Evolutionary conservation across 2,329 filamentous ascomycete genomes (phyloP).

Genomic region (Microcyclosporella mali): DNA sequence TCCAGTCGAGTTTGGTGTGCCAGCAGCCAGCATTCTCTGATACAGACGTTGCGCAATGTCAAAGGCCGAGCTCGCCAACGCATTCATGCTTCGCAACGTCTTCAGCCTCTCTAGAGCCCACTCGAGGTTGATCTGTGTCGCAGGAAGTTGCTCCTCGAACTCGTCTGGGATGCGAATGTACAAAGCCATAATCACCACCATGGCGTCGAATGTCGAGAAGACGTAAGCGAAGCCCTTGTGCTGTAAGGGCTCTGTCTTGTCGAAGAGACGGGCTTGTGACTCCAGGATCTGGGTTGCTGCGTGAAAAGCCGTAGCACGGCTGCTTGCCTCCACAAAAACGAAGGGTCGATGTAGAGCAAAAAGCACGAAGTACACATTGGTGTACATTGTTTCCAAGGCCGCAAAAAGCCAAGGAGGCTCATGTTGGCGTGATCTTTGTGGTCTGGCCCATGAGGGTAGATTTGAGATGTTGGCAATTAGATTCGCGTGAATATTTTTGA

Average conservation of each 20-base stretch:
- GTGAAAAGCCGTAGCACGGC: background rate
- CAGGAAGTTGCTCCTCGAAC: background rate
- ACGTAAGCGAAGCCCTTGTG: background rate
- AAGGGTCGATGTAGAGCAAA: conserved; percentile 1
- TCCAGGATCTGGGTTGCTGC: background rate
- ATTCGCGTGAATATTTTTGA: background rate
- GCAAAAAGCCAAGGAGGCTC: background rate
- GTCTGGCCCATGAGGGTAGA: background rate
- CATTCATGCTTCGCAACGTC: background rate
- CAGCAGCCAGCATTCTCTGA: background rate
- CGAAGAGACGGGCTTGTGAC: background rate
- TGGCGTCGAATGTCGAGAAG: conserved; percentile 1
- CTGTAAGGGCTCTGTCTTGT: background rate
- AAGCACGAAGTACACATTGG: background rate
- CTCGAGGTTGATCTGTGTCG: background rate
- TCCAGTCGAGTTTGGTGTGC: background rate
- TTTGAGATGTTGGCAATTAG: background rate
- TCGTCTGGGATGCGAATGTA: background rate
- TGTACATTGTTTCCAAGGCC: background rate
- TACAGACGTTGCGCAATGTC: background rate
- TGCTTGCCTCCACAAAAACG: background rate
- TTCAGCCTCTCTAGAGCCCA: background rate
- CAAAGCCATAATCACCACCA: background rate
- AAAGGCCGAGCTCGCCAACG: background rate
- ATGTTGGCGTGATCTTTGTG: background rate